Evolutionary conservation across 805 yeast genomes (phyloP), one percentile per base, ranked within the genome.

Genomic region (Saturnispora galanensis): DNA sequence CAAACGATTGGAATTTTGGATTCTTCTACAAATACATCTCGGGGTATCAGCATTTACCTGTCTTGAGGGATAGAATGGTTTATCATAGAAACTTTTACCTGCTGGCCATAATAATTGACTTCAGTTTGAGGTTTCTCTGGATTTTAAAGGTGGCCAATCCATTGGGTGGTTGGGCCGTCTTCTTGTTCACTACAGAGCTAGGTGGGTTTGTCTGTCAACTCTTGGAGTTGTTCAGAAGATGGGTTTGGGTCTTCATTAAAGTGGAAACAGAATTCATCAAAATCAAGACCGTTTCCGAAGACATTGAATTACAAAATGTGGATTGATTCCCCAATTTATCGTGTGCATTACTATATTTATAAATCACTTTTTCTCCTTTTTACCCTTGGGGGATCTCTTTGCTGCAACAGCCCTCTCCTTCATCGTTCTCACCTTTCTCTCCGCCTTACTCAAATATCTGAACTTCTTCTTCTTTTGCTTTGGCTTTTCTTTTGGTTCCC

Each of bases 211-310:
- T 74, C 10, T 65, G 86, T 45, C 93, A 89, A 56, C 52, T 76
- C 3, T 62, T 89, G 43, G 98, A 93, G 59, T 68, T 93, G 6
- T 52, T 81, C 8, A 72, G 98, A 64, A 73, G 98, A 57, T 85
- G 89, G 78, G 63, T 87, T 42, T 93, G 99, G 99, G 76, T 88
- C 35, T 73, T 85, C 49, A 67, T 90, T 57, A 81, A 93, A 56
- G 65, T 89, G 13, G 97, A 93, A 52, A 76, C 83, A 29, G 97
- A 90, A 57, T 79, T 70, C 38, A 50, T 63, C 40, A 63, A 62
- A 53, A 40, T 50, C 31, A 49, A 53, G 3, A 41, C 52, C 9
- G 30, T 35, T 26, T 35, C 31, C 17, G 46, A 46, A 11, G 51
- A 49, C 5, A 31, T 58, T 26, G 63, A 59, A 45, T 34, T 60